Evolutionary conservation across 1,139 yeast genomes (phyloP), one percentile per base, ranked within the genome.

Genomic region (Kurtzmaniella quercitrusa): DNA sequence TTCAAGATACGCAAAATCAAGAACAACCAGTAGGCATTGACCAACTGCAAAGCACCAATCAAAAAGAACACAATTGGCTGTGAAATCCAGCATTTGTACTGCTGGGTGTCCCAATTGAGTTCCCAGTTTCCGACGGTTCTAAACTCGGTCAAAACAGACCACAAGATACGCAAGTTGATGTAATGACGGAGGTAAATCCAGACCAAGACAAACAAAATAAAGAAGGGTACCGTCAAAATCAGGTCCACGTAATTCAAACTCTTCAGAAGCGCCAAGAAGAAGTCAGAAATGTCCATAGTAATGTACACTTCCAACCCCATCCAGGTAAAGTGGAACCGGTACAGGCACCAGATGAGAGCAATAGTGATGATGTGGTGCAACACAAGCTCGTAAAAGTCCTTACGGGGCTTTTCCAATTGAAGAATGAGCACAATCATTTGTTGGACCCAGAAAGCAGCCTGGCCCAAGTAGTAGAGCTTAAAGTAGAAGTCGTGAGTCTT

Each of bases 401-500:
- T 90, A 63, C 99, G 78, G 46, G 97, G 98, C 63, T 89, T 89
- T 65, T 93, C 99, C 50, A 93, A 75, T 63, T 87, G 96, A 52
- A 94, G 72, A 45, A 82, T 67, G 49, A 93, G 72, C 23, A 93
- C 85, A 37, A 87, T 81, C 1, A 94, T 84, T 66, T 93, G 98
- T 68, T 93, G 99, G 15, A 90, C 82, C 99, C 99, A 93, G 65
- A 89, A 93, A 2, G 97, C 87, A 6, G 98, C 97, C 68, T 93
- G 98, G 36, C 89, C 82, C 51, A 93, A 72, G 63, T 93, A 94
- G 61, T 85, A 94, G 15, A 81, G 61, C 68, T 93, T 93, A 68
- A 86, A 86, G 48, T 75, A 70, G 48, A 73, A 75, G 46, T 79
- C 83, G 59, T 87, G 90, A 34, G 85, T 75, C 50, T 78, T 74